Evolutionary conservation across 805 yeast genomes (phyloP), one percentile per base, ranked within the genome.

Genomic region (Zygosaccharomyces rouxii): DNA sequence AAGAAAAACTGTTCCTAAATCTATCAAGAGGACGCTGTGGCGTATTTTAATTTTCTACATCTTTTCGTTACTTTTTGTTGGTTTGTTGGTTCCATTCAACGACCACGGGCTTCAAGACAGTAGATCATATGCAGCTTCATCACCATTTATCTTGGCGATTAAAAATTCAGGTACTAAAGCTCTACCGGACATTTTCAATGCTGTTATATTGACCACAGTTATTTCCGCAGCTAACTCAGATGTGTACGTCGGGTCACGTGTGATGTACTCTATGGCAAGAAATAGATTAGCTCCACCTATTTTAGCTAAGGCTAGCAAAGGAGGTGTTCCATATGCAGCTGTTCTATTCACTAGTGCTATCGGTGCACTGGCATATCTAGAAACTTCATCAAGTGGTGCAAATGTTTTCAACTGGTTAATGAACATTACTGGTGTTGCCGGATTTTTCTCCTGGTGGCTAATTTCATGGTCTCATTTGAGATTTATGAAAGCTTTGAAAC

Each of bases 191-290:
- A 81, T 85, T 46, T 81, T 85, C 67, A 85, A 85, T 62, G 90
- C 84, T 14, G 83, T 84, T 45, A 79, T 85, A 52, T 63, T 85
- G 41, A 55, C 76, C 19, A 81, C 90, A 14, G 78, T 84, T 49
- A 74, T 83, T 42, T 84, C 90, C n/a, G 89, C 92, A 23, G 92
- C 83, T 63, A 85, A 85, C 70, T 83, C 89, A 11, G 82, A 83
- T 61, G 74, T 84, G 26, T 84, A 84, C 67, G 79, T 82, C 55
- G 84, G 88, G 37, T 83, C 89, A 3, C 73, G 94, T 68, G 72
- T 82, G 38, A 63, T 85, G 44, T 83, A 75, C 60, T 79, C 83
- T n/a, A 71, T 85, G 62, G 81, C 86, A n/a, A 73, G 74, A 55
- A 74, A 76, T 44, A 73, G 73, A 6, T 70, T 76, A 44, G 86